Evolutionary conservation across 176 grass and related monocot genomes (phyloP).

Genomic region (Themeda triandra): DNA sequence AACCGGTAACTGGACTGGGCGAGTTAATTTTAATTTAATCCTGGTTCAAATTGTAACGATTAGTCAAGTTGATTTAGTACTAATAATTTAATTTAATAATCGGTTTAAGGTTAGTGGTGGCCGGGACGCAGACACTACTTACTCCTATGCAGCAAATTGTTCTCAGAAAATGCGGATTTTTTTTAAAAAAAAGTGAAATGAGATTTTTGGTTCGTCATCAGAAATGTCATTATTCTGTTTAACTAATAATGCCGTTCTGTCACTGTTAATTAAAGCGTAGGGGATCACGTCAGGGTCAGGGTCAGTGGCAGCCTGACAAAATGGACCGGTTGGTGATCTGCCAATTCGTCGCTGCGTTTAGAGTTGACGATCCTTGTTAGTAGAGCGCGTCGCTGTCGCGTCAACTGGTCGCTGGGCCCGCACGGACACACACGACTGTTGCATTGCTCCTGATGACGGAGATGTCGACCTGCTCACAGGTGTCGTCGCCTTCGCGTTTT

Average conservation of each 20-base stretch:
- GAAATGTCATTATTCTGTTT: not conserved
- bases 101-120: not conserved
- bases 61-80: not conserved
- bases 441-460: not conserved
- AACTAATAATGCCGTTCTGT: not conserved
- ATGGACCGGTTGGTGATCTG: conserved; percentile 9
- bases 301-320: not conserved
- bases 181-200: too few relatives aligned
- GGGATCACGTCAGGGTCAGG: not conserved
- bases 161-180: not conserved
- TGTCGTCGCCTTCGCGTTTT: too few relatives aligned
- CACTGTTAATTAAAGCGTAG: not conserved
- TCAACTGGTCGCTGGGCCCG: not conserved
- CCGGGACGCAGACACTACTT: too few relatives aligned
- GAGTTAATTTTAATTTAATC: not conserved
- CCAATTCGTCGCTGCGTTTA: not conserved
- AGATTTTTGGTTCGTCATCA: not conserved
- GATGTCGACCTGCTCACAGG: too few relatives aligned
- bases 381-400: not conserved
- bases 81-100: not conserved
- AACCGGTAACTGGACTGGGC: not conserved
- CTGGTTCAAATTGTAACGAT: not conserved
- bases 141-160: too few relatives aligned
- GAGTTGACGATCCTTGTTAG: not conserved
- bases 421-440: not conserved